Conservation (phyloP, 805 yeast genomes). For the Candida wancherniae region DNA sequence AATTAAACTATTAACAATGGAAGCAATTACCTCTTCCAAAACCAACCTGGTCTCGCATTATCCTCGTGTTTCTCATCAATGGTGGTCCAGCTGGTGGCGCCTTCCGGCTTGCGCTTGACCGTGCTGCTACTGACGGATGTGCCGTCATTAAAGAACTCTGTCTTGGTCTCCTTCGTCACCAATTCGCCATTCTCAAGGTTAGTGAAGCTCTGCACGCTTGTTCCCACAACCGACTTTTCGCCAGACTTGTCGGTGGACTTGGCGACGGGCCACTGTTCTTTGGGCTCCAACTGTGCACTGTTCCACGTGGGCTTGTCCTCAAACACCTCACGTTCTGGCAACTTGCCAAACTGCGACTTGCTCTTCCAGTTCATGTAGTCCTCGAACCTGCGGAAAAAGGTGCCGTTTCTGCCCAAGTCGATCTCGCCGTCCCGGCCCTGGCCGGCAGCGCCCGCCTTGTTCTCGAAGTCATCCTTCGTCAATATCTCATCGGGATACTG, state of each 20-base stretch:
- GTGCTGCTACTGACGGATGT: constrained; percentile 28
- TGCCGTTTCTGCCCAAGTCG: constrained; percentile 47
- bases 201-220: constrained; percentile 23
- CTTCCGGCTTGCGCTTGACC: constrained; percentile 30
- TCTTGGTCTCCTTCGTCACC: constrained; percentile 26
- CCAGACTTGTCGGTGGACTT: too few species aligned
- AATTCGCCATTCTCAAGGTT: constrained; percentile 27
- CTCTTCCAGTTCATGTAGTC: constrained; percentile 65
- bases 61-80: constrained; percentile 24
- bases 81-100: constrained; percentile 30
- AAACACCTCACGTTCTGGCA: too few species aligned
- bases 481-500: constrained; percentile 29
- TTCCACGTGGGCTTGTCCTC: too few species aligned
- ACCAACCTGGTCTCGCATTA: constrained; percentile 19
- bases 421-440: constrained; percentile 14
- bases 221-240: constrained; percentile 20
- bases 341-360: too few species aligned
- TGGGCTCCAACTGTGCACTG: too few species aligned
- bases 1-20: background rate
- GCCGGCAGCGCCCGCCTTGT: constrained; percentile 7
- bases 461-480: constrained; percentile 57
- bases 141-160: constrained; percentile 36
- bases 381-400: constrained; percentile 60
- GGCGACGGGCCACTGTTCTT: too few species aligned
- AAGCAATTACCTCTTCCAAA: constrained; percentile 15